Base-by-base conservation (phyloP, 106 monocot genomes). In the Iris macrosiphon region DNA sequence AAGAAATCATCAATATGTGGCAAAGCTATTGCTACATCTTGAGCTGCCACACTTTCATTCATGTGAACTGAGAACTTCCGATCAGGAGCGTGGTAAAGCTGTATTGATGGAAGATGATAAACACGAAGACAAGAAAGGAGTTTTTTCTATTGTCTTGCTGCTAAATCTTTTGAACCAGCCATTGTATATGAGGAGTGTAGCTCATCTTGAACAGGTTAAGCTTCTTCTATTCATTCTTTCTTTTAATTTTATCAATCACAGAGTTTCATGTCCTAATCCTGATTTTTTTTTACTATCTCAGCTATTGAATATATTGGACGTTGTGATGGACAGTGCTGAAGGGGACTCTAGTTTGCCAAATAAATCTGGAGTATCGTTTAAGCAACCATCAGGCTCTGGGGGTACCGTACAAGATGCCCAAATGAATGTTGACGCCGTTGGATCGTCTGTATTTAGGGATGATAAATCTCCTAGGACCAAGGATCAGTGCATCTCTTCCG, bases 131-230 rank as follows among this genome's bases (percentile, higher is more conserved):
- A 59, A 64, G 17, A 76, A 57, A 28, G 65, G 58, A 8, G 75
- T 72, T 39, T 67, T 55, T 63, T 65, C 83, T 15, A 59, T 91
- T 70, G 81, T 91, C 6, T 46, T 99, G 40, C 87, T 99, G 26
- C 70, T 99, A 11, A 68, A 74, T 60, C 83, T 92, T 20, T 61
- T 99, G 61, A 99, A 84, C 38, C 98, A 91, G 47, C 81, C 98
- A 22, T 70, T 99, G 53, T 99, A 99, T 60, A 71, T 87, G 83
- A 80, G 91, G 56, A 99, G 98, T 61, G 75, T 91, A 23, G 83
- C 98, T 66, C 98, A 99, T 81, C 91, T 99, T 67, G 98, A 99
- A 59, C 98, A 91, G 91, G 98, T 45, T 18, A 31, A 31, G 6
- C 7, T 25, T 13, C 14, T 13, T 23, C 14, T 25, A 21, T 6